phyloP scores from a whole-genome alignment of 1,139 yeast genomes.

The Blastobotrys serpentis region DNA sequence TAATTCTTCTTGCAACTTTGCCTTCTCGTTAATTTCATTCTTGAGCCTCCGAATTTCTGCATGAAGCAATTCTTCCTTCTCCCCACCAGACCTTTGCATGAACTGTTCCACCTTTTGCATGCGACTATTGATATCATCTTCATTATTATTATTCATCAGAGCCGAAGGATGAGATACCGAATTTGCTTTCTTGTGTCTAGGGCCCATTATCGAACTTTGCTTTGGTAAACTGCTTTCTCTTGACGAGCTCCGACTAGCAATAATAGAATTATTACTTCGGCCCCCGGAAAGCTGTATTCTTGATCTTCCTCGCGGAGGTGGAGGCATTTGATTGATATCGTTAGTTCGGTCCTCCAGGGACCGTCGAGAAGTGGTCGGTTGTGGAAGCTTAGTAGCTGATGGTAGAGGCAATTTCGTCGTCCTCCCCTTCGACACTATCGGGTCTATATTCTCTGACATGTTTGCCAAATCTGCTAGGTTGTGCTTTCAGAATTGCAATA shows the following conservation, averaged over 20 bases:
- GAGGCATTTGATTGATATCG: conserved; percentile 15
- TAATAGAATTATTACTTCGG: conserved; percentile 9
- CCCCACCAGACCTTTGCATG: conserved; percentile 43
- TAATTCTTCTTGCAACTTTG: conserved; percentile 36
- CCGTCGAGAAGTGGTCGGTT: conserved; percentile 11
- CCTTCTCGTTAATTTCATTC: conserved; percentile 44
- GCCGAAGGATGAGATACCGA: not conserved
- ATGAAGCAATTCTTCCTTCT: conserved; percentile 40
- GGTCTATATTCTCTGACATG: conserved; percentile 4
- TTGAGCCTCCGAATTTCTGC: conserved; percentile 23
- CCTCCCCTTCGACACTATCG: conserved; percentile 1
- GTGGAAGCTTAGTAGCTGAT: conserved; percentile 1
- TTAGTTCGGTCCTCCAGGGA: conserved; percentile 16
- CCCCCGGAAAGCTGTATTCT: conserved; percentile 11
- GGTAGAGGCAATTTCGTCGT: too few relatives aligned
- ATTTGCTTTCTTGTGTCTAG: conserved; percentile 4
- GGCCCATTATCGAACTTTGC: conserved; percentile 30
- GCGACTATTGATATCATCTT: conserved; percentile 1
- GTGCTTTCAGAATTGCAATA: too few relatives aligned
- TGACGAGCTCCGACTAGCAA: conserved; percentile 39
- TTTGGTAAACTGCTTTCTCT: conserved; percentile 41
- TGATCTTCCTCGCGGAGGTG: conserved; percentile 14
- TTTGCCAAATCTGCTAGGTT: not conserved
- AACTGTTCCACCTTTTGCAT: conserved; percentile 3
- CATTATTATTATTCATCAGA: not conserved